Evolutionary conservation across 805 yeast genomes (phyloP), one percentile per base, ranked within the genome.

Genomic region (Brettanomyces custersianus): DNA sequence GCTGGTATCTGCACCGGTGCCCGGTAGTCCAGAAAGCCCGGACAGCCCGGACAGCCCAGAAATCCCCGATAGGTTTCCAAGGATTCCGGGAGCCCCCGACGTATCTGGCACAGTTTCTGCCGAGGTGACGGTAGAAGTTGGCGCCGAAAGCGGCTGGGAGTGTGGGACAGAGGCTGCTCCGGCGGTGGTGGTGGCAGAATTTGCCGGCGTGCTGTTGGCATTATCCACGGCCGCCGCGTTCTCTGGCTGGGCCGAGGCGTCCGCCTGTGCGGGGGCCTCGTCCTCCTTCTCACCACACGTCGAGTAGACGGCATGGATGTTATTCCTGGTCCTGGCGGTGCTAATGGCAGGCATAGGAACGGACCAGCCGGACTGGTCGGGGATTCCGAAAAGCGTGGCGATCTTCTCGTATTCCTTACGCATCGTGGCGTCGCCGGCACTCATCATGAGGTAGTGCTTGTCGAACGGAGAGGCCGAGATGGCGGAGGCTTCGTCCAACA

Each of bases 341-440:
- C 92, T 80, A 29, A 86, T 76, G 0, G 90, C 84, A 2, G 98
- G 96, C 90, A 84, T 82, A 2, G 97, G 94, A 34, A 94, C 77
- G 0, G 96, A 80, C 99, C 99, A 92, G 2, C 99, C 99, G 49
- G 81, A 77, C 10, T 84, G 95, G 42, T 83, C 90, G 0, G 98
- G 97, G 18, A 90, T 78, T 12, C 98, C 98, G 62, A 87, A 94
- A 37, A 92, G 63, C 0, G 96, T 86, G 0, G 92, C 87, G 3
- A 92, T 80, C 46, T 74, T 78, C 45, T 83, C 95, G 51, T 80
- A 82, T 44, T 84, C 94, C 43, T 80, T 83, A 47, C 81, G 74
- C 46, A 82, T 66, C 7, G 84, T 73, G 11, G 78, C 65, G 45
- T 83, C 86, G 9, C 96, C 96, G 51, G 90, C 71, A 46, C 94